Percentiles rank a stretch among this genome's conserved stretches.
Evolutionary conservation across 768 basidiomycete species (phyloP).

Genomic region (Russula brevipes): DNA sequence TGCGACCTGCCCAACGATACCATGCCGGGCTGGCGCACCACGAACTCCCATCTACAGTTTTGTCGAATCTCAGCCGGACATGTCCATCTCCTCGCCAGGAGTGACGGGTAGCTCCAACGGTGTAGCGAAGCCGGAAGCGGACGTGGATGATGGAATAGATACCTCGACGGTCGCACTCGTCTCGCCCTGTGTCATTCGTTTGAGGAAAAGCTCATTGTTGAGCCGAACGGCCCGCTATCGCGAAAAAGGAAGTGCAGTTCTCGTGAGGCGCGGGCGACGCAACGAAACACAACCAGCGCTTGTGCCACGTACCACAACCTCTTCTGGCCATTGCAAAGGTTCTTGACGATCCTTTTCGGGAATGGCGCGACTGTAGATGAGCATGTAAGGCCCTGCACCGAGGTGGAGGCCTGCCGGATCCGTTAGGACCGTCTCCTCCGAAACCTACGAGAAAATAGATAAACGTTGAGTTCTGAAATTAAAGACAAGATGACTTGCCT

Average conservation of each 20-base stretch:
- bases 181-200: neutral
- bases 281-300: neutral
- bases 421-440: constrained; percentile 62
- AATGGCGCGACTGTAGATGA: constrained; percentile 55
- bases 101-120: constrained; percentile 17
- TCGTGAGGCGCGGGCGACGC: constrained; percentile 3
- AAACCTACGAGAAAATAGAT: constrained; percentile 43
- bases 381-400: constrained; percentile 69
- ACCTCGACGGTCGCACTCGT: neutral
- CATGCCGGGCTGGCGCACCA: neutral
- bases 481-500: constrained; percentile 38
- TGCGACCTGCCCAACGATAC: neutral
- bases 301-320: constrained; percentile 29
- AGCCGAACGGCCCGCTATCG: constrained; percentile 35
- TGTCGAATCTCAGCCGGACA: constrained; percentile 10
- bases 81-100: constrained; percentile 23
- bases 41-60: neutral
- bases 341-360: constrained; percentile 28
- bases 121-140: constrained; percentile 21
- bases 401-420: constrained; percentile 71
- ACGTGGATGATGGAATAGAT: constrained; percentile 23
- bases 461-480: neutral
- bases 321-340: constrained; percentile 31
- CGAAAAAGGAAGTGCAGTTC: neutral
- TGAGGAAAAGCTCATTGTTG: constrained; percentile 37